Percentiles rank a stretch among this genome's conserved stretches.
These are phyloP conservation scores for Penicillium egyptiacum DNA, from an alignment of 495 filamentous ascomycete species.

Conservation along the genomic window DNA sequence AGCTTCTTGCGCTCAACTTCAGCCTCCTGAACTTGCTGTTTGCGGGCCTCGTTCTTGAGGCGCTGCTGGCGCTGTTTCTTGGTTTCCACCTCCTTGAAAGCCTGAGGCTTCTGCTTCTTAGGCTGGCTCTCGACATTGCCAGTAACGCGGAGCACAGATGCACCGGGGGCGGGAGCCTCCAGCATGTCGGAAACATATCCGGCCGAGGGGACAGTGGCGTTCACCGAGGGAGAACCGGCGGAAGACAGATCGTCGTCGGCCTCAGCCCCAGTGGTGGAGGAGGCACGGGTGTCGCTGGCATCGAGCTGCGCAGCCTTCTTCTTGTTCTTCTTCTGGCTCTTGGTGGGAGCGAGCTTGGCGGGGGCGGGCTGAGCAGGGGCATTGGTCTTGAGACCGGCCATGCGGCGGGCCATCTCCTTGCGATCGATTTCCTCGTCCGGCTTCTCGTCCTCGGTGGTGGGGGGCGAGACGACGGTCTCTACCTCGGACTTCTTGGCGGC, in stretches of 20 bases:
- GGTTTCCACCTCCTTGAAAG: conserved; percentile 60
- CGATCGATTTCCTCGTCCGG: conserved; percentile 63
- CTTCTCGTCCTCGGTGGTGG: conserved; percentile 42
- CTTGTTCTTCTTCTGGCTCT: conserved; percentile 61
- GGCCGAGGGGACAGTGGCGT: conserved; percentile 49
- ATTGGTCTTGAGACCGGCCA: conserved; percentile 65
- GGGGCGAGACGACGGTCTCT: conserved; percentile 42
- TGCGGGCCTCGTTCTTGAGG: conserved; percentile 74
- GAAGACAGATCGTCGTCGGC: conserved; percentile 79
- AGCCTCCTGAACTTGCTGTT: conserved; percentile 66
- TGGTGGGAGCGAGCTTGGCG: conserved; percentile 40
- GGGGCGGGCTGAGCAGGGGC: conserved; percentile 44
- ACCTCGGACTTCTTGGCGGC: conserved; percentile 32
- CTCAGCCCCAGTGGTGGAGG: conserved; percentile 75
- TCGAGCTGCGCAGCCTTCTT: conserved; percentile 46
- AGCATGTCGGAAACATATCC: conserved; percentile 85
- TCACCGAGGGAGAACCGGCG: conserved; percentile 55
- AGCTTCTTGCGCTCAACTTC: conserved; percentile 70
- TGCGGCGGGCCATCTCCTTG: conserved; percentile 70
- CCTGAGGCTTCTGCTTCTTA: conserved; percentile 63
- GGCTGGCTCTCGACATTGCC: conserved; percentile 59
- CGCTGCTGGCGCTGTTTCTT: conserved; percentile 92
- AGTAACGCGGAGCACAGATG: conserved; percentile 75
- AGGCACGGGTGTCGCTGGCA: conserved; percentile 43
- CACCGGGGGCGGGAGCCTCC: conserved; percentile 64